These are phyloP conservation scores for Xerocomus brunneocitrinus DNA, from an alignment of 768 basidiomycete species.

Conservation along the genomic window DNA sequence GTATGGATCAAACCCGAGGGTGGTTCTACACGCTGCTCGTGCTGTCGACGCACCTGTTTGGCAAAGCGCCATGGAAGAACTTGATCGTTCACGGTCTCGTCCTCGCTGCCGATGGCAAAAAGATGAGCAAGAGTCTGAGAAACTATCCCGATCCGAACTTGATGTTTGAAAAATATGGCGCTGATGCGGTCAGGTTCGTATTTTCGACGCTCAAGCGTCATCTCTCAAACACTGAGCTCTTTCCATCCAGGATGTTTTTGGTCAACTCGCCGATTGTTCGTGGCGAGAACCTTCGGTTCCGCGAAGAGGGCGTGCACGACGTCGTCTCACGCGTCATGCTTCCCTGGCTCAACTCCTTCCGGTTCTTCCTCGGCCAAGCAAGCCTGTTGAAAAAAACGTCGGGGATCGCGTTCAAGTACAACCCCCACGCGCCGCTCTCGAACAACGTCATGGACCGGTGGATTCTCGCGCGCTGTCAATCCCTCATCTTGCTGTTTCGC, in stretches of 20 bases:
- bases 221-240: not conserved
- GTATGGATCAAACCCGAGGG: slow-evolving; percentile 97
- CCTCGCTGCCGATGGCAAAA: slow-evolving; percentile 94
- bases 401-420: slow-evolving; percentile 76
- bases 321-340: slow-evolving; percentile 94
- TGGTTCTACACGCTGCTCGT: slow-evolving; percentile 99
- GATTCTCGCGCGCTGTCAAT: slow-evolving; percentile 98
- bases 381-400: slow-evolving; percentile 79
- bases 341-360: slow-evolving; percentile 98
- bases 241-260: slow-evolving; percentile 75
- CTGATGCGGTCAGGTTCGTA: slow-evolving; percentile 83
- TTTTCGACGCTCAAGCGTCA: not conserved
- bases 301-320: slow-evolving; percentile 96
- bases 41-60: slow-evolving; percentile 92
- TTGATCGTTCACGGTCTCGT: slow-evolving; percentile 94
- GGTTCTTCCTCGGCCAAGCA: slow-evolving; percentile 97
- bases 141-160: slow-evolving; percentile 97
- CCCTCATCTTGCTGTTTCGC: slow-evolving; percentile 85
- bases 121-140: slow-evolving; percentile 97
- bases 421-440: slow-evolving; percentile 78
- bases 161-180: slow-evolving; percentile 87
- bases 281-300: slow-evolving; percentile 95
- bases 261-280: slow-evolving; percentile 99
- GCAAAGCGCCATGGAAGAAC: slow-evolving; percentile 95
- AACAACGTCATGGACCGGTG: slow-evolving; percentile 98